These are phyloP conservation scores for Wickerhamiella nectarea DNA, from an alignment of 805 yeast species.

Conservation along the genomic window DNA sequence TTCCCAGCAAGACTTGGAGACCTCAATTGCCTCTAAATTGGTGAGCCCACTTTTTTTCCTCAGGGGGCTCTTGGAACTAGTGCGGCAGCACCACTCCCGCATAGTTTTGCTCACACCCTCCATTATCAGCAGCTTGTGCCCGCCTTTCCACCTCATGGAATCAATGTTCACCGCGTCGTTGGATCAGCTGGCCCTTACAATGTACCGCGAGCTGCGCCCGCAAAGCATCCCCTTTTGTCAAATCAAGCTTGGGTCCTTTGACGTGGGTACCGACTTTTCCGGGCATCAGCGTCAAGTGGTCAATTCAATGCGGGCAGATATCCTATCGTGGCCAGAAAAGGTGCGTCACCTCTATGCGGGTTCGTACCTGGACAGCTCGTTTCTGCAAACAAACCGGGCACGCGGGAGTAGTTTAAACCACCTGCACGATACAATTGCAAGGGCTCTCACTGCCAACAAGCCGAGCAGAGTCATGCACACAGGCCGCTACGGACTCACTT, in stretches of 20 bases:
- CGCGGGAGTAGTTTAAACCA: constrained; percentile 23
- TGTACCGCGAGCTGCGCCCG: constrained; percentile 34
- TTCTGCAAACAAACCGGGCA: constrained; percentile 21
- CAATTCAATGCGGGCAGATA: constrained; percentile 28
- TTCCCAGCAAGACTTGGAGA: constrained; percentile 38
- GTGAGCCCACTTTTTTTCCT: constrained; percentile 39
- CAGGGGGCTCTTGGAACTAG: constrained; percentile 42
- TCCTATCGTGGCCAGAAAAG: constrained; percentile 31
- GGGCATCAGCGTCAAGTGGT: constrained; percentile 21
- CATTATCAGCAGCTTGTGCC: constrained; percentile 38
- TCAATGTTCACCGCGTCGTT: constrained; percentile 38
- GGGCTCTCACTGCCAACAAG: constrained; percentile 18
- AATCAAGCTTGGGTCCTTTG: constrained; percentile 36
- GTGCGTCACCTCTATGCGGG: constrained; percentile 27
- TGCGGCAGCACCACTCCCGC: constrained; percentile 38
- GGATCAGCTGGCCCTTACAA: constrained; percentile 26
- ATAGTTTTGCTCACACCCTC: constrained; percentile 41
- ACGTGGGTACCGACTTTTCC: constrained; percentile 24
- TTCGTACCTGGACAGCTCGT: constrained; percentile 24
- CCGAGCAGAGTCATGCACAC: constrained; percentile 25
- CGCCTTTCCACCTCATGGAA: constrained; percentile 56
- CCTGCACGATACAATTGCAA: constrained; percentile 24
- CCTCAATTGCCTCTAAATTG: constrained; percentile 33
- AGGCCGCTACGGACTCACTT: constrained; percentile 25
- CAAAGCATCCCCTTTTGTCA: constrained; percentile 32